phyloP scores from a whole-genome alignment of 768 basidiomycete genomes.

The Macrolepiota albuminosa region DNA sequence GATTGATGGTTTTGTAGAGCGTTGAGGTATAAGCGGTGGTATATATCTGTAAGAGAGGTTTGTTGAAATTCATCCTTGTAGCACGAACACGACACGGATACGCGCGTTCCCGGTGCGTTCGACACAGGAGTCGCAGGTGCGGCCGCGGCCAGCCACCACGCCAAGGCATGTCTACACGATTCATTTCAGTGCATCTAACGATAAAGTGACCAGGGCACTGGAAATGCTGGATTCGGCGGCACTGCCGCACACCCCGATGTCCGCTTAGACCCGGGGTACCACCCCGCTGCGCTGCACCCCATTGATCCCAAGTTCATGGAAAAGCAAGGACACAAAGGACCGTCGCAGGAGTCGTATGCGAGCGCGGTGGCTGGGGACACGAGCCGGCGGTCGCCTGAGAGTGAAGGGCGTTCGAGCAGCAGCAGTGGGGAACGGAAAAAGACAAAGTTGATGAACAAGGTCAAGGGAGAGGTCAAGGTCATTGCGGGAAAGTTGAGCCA shows the following conservation, averaged over 20 bases:
- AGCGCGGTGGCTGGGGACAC: background rate
- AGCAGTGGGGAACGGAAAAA: conserved; percentile 15
- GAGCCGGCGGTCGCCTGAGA: background rate
- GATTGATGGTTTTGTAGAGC: background rate
- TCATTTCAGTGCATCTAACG: too few species aligned
- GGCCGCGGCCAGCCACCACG: background rate
- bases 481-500: conserved; percentile 30
- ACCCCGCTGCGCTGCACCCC: conserved; percentile 4
- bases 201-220: background rate
- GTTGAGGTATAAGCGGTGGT: background rate
- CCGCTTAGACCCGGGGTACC: conserved; percentile 4
- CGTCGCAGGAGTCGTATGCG: background rate
- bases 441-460: conserved; percentile 27
- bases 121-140: background rate
- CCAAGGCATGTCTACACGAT: too few species aligned
- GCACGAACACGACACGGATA: background rate
- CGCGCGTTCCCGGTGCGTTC: background rate
- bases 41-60: too few species aligned
- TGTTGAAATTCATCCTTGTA: background rate
- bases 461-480: conserved; percentile 35
- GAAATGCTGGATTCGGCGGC: background rate
- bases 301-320: conserved; percentile 1
- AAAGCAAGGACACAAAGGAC: background rate
- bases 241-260: background rate
- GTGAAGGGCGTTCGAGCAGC: background rate